Evolutionary conservation across 2,329 filamentous ascomycete species (phyloP).

Genomic region (Ambrosiella beaveri): DNA sequence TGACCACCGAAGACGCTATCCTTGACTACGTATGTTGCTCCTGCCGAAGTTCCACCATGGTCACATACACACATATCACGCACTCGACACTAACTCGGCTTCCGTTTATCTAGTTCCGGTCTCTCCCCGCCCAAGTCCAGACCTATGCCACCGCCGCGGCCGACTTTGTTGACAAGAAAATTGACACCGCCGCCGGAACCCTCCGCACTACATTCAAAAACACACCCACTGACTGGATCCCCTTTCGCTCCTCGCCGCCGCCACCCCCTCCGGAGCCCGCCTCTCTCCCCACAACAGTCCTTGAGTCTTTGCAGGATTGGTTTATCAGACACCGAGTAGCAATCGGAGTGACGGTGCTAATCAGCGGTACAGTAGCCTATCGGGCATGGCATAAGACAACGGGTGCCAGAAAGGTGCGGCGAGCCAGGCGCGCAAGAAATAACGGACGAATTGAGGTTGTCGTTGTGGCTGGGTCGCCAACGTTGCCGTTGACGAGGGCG

Average conservation of each 20-base stretch:
- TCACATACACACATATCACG: no score
- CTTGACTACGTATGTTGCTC: no score
- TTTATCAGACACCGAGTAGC: slow-evolving; percentile 53
- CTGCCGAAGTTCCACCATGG: no score
- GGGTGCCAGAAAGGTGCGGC: slow-evolving; percentile 47
- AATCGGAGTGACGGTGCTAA: slow-evolving; percentile 52
- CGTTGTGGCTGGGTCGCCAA: slow-evolving; percentile 75
- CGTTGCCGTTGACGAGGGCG: slow-evolving; percentile 67
- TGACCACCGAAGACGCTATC: no score
- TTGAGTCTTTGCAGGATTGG: slow-evolving; percentile 52
- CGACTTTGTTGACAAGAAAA: slow-evolving; percentile 62
- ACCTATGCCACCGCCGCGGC: slow-evolving; percentile 57
- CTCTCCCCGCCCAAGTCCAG: slow-evolving; percentile 35
- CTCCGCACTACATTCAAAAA: slow-evolving; percentile 47
- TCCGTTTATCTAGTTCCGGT: slow-evolving; percentile 2
- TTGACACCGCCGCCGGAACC: slow-evolving; percentile 55
- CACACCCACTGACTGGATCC: slow-evolving; percentile 53
- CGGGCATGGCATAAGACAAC: slow-evolving; percentile 32
- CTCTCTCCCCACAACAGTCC: slow-evolving; percentile 19
- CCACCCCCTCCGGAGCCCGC: slow-evolving; percentile 26
- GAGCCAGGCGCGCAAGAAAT: slow-evolving; percentile 59
- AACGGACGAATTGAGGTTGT: slow-evolving; percentile 75
- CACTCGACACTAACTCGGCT: no score
- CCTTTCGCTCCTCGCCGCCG: slow-evolving; percentile 45
- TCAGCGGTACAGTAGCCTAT: slow-evolving; percentile 48